These are phyloP conservation scores for Nannochloropsis limnetica DNA, from an alignment of 352 stramenopile genomes.

Conservation along the genomic window DNA sequence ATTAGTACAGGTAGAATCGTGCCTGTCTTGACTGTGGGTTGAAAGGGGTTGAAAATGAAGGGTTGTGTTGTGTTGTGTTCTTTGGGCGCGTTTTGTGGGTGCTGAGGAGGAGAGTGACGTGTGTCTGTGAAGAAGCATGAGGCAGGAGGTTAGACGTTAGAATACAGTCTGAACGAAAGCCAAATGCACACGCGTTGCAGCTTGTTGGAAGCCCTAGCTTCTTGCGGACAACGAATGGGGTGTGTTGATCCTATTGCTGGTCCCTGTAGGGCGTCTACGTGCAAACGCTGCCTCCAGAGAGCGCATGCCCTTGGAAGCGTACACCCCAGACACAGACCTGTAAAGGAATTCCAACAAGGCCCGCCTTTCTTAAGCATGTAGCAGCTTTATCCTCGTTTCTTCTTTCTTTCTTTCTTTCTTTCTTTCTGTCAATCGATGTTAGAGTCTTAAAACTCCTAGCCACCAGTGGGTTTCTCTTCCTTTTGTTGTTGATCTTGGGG, in stretches of 20 bases:
- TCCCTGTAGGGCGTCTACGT: no score
- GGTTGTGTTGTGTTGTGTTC: background rate
- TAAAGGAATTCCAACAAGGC: background rate
- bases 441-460: background rate
- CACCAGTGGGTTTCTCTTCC: background rate
- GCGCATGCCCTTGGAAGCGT: background rate
- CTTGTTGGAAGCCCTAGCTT: background rate
- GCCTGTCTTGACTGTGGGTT: background rate
- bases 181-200: background rate
- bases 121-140: no score
- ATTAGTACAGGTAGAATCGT: background rate
- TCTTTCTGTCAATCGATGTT: no score
- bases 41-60: no score
- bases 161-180: background rate
- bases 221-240: background rate
- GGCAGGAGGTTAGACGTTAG: no score
- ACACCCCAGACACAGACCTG: background rate
- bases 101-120: no score
- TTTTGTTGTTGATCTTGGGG: background rate
- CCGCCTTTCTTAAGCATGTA: no score
- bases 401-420: background rate
- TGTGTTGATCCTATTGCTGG: no score
- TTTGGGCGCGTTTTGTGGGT: background rate
- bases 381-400: background rate
- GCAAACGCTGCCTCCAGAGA: background rate